These are phyloP conservation scores for Cochlearia excelsa DNA, from an alignment of 345 rosid species.

Conservation along the genomic window DNA sequence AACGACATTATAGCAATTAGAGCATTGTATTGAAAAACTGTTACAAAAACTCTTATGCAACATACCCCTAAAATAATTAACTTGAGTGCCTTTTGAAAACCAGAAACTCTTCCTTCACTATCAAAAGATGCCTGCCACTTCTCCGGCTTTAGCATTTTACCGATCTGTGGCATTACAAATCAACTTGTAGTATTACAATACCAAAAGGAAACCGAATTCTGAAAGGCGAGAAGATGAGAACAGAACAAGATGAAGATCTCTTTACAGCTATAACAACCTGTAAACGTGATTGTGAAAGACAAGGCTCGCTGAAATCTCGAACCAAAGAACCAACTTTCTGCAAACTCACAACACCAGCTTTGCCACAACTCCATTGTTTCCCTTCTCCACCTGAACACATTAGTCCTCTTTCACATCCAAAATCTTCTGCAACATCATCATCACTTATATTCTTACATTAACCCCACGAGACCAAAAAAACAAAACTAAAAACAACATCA, in stretches of 20 bases:
- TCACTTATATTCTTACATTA: constrained; percentile 3
- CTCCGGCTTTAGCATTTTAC: constrained; percentile 76
- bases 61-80: constrained; percentile 71
- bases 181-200: background rate
- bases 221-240: background rate
- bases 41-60: background rate
- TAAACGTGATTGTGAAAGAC: constrained; percentile 57
- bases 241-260: constrained; percentile 24
- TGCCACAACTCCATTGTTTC: constrained; percentile 68
- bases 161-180: constrained; percentile 39
- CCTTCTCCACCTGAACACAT: constrained; percentile 52
- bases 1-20: background rate
- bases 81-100: constrained; percentile 70
- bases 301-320: constrained; percentile 69
- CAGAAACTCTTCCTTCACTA: constrained; percentile 62
- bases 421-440: constrained; percentile 25
- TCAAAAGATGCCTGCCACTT: constrained; percentile 72
- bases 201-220: background rate
- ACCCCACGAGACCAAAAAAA: background rate
- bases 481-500: no score
- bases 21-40: background rate
- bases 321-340: constrained; percentile 65
- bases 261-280: constrained; percentile 62
- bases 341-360: constrained; percentile 48
- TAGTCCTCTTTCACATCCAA: constrained; percentile 26